These are phyloP conservation scores for Drechslerella coelobrocha DNA, from an alignment of 2,329 filamentous ascomycete species.

Conservation along the genomic window DNA sequence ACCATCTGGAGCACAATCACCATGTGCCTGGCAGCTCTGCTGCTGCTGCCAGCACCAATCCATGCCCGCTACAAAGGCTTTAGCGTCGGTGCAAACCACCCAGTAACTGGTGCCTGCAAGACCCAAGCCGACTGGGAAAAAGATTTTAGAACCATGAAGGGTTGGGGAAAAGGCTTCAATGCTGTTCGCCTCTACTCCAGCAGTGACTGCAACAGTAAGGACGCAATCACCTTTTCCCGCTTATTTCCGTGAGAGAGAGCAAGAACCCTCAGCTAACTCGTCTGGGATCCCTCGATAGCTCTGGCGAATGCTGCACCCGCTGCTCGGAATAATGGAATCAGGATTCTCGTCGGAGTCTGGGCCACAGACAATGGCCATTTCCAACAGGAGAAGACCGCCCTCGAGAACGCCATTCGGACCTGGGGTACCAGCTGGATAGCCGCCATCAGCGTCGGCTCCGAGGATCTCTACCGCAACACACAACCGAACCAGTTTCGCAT, in stretches of 20 bases:
- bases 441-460: constrained; percentile 74
- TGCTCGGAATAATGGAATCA: constrained; percentile 54
- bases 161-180: constrained; percentile 50
- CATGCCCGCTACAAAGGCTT: constrained; percentile 39
- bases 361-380: constrained; percentile 70
- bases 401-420: constrained; percentile 58
- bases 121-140: constrained; percentile 56
- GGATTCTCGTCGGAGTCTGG: constrained; percentile 56
- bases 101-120: constrained; percentile 58
- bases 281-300: constrained; percentile 12
- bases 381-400: constrained; percentile 67
- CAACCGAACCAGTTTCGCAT: constrained; percentile 4
- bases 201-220: constrained; percentile 67
- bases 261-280: too few relatives aligned
- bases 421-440: constrained; percentile 64
- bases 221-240: constrained; percentile 3
- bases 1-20: background rate
- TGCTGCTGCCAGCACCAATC: constrained; percentile 35
- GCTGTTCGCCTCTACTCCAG: constrained; percentile 68
- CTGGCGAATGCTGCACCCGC: constrained; percentile 25
- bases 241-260: too few relatives aligned
- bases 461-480: constrained; percentile 68
- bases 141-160: constrained; percentile 58
- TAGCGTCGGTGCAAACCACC: constrained; percentile 41
- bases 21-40: constrained; percentile 3